Percentiles rank a stretch among this genome's conserved stretches.
phyloP scores from a whole-genome alignment of 805 yeast genomes.

The Suhomyces emberorum region DNA sequence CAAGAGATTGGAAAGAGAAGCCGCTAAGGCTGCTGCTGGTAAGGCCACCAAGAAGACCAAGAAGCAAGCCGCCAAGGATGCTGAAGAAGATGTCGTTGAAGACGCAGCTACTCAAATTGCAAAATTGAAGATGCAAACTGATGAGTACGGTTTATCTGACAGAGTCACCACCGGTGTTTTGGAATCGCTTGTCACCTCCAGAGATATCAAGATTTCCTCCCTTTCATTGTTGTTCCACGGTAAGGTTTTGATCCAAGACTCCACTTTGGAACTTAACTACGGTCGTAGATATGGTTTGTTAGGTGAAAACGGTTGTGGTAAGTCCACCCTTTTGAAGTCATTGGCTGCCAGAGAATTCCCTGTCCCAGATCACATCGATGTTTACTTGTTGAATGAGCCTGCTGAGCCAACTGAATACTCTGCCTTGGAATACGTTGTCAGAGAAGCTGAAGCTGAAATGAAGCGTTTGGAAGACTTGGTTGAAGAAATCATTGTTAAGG shows the following conservation, averaged over 20 bases:
- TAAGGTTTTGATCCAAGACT: constrained; percentile 91
- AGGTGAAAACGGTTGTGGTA: constrained; percentile 99
- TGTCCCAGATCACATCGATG: constrained; percentile 85
- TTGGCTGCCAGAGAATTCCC: constrained; percentile 96
- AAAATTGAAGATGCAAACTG: constrained; percentile 88
- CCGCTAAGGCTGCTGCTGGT: constrained; percentile 55
- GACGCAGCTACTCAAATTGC: constrained; percentile 72
- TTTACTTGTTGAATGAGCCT: constrained; percentile 93
- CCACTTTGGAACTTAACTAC: constrained; percentile 86
- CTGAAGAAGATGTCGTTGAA: constrained; percentile 51
- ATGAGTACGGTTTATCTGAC: constrained; percentile 90
- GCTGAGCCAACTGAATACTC: constrained; percentile 91
- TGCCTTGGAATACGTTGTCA: constrained; percentile 93
- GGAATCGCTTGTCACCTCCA: constrained; percentile 81
- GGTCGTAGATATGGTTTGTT: constrained; percentile 97
- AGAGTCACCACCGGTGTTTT: constrained; percentile 98
- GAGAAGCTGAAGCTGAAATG: constrained; percentile 92
- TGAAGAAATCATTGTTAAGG: constrained; percentile 82
- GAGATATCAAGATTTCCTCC: constrained; percentile 90
- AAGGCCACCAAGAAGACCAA: constrained; percentile 67
- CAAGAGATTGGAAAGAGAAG: constrained; percentile 68
- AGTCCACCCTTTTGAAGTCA: constrained; percentile 90
- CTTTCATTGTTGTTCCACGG: constrained; percentile 95
- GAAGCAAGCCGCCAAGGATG: constrained; percentile 53
- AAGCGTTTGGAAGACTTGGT: constrained; percentile 87